Evolutionary conservation across 2,329 filamentous ascomycete genomes (phyloP).

Genomic region (Xylariaceae sp.): DNA sequence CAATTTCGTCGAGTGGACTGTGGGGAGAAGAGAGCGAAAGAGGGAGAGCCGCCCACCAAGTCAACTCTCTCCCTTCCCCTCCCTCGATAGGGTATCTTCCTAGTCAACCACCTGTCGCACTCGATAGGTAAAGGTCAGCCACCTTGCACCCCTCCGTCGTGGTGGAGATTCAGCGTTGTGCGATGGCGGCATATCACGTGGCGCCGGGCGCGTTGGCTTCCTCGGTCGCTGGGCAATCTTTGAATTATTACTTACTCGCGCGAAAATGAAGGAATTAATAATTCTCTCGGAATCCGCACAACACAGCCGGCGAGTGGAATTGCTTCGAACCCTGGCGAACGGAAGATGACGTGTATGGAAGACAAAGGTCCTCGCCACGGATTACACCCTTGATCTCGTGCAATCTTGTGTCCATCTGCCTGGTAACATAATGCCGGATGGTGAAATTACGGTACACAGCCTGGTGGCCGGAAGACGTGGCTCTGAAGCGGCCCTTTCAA

Average conservation of each 20-base stretch:
- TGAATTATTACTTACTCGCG: background rate
- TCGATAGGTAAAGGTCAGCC: too few species aligned
- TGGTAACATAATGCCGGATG: background rate
- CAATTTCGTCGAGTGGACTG: background rate
- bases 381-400: background rate
- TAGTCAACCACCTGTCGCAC: too few species aligned
- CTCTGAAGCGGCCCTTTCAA: background rate
- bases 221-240: background rate
- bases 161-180: background rate
- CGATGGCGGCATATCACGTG: background rate
- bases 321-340: background rate
- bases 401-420: background rate
- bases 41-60: too few species aligned
- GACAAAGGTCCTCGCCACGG: background rate
- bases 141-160: too few species aligned
- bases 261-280: background rate
- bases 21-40: background rate
- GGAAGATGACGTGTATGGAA: background rate
- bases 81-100: too few species aligned
- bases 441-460: background rate
- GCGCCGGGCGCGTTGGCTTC: background rate
- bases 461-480: constrained; percentile 1
- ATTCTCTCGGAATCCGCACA: background rate
- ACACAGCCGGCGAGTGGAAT: background rate
- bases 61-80: too few species aligned